Evolutionary conservation across 257 asterid genomes (phyloP).

Genomic region (Nicotiana noctiflora): DNA sequence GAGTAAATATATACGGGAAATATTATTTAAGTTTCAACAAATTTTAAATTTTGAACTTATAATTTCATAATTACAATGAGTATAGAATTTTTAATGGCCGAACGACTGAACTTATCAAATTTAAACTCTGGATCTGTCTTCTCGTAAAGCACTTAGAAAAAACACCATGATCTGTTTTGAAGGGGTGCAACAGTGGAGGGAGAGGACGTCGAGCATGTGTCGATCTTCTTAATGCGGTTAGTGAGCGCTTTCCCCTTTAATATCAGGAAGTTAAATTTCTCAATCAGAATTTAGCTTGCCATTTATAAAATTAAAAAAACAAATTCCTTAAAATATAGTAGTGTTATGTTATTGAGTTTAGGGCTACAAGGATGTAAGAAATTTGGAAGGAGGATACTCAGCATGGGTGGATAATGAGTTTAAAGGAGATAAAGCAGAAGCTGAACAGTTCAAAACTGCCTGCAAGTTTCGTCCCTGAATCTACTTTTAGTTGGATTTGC

Average conservation of each 20-base stretch:
- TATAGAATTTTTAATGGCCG: background rate
- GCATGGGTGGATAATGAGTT: slow-evolving; percentile 21
- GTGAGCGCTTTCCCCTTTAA: background rate
- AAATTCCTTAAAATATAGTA: background rate
- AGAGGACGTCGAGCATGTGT: slow-evolving; percentile 14
- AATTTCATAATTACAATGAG: background rate
- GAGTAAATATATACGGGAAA: too few relatives aligned
- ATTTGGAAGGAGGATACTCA: slow-evolving; percentile 21
- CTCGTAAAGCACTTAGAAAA: background rate
- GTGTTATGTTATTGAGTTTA: background rate
- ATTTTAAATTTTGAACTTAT: too few relatives aligned
- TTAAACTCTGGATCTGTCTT: background rate
- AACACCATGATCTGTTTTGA: background rate
- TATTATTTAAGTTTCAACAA: too few relatives aligned
- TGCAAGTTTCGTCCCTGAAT: slow-evolving; percentile 19
- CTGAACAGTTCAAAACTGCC: slow-evolving; percentile 17
- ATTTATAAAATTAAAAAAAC: background rate
- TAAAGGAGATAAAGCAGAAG: slow-evolving; percentile 13
- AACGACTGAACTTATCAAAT: background rate
- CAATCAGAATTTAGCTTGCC: background rate
- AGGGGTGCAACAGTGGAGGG: slow-evolving; percentile 21
- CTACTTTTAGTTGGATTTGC: background rate
- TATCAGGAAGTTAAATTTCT: background rate
- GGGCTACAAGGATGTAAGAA: slow-evolving; percentile 17
- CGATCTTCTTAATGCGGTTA: slow-evolving; percentile 21